phyloP scores from a whole-genome alignment of 768 basidiomycete genomes.

The Trametes cingulata region DNA sequence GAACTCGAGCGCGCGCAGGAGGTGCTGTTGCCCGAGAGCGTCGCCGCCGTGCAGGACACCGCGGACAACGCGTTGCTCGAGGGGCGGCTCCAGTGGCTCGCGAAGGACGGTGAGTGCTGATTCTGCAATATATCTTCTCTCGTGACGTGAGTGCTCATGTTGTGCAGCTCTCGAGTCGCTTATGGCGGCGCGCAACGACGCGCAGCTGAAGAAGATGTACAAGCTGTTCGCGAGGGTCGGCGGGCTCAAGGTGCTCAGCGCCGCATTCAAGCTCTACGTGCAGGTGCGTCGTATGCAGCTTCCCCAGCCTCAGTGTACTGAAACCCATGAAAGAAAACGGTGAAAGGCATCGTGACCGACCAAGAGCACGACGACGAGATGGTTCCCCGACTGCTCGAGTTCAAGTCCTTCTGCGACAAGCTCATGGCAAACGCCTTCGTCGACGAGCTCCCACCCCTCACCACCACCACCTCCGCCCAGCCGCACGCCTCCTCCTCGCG shows the following conservation, averaged over 20 bases:
- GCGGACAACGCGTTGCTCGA: conserved; percentile 56
- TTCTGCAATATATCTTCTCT: not conserved
- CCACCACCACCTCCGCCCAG: not conserved
- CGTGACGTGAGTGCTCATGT: not conserved
- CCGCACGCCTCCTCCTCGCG: conserved; percentile 2
- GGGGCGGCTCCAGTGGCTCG: conserved; percentile 45
- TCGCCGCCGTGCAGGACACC: conserved; percentile 49
- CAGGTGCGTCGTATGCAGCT: conserved; percentile 41
- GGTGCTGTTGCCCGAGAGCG: conserved; percentile 52
- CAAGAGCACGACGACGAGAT: conserved; percentile 66
- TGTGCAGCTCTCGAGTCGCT: conserved; percentile 54
- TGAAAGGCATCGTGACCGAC: conserved; percentile 68
- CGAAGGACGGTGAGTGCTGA: conserved; percentile 37
- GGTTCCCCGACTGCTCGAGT: conserved; percentile 69
- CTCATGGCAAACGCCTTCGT: conserved; percentile 55
- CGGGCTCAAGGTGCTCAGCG: conserved; percentile 52
- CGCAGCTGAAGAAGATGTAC: conserved; percentile 55
- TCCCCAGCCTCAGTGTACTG: not conserved
- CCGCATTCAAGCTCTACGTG: conserved; percentile 62
- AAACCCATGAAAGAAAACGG: conserved; percentile 44
- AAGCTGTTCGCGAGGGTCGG: conserved; percentile 59
- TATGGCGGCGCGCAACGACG: conserved; percentile 47
- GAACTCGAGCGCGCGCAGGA: conserved; percentile 57
- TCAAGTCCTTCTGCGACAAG: conserved; percentile 60
- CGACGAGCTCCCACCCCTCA: conserved; percentile 34